Base-by-base conservation (phyloP, 2,329 filamentous ascomycete genomes). In the Cladophialophora chaetospira region DNA sequence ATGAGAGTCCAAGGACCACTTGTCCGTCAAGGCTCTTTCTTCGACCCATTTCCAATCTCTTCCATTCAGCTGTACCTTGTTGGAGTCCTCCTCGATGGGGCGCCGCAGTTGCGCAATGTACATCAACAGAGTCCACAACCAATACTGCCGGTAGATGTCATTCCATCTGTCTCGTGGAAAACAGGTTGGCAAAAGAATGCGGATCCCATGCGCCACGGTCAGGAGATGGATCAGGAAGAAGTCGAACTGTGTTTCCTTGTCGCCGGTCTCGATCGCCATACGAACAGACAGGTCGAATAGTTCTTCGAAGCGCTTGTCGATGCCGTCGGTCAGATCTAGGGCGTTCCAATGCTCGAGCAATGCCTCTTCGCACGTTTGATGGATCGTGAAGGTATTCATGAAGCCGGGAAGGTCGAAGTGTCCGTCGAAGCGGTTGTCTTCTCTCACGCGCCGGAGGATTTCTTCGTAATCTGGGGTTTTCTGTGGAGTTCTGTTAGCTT, bases 281-380 rank as follows among this genome's bases (percentile, higher is more conserved):
- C 10, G 15, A 13, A 53, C 55, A 5, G 48, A 31, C 9, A 53
- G 15, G 26, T 58, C 55, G 49, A 15, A 58, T 8, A 25, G 21
- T 3, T 48, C 19, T 15, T 58, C 49, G 23, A 58, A 48, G 5
- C 51, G 49, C 23, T 42, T 23, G 4, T 17, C 29, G 8, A 31
- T 21, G 17, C 47, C 49, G 4, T 38, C 23, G 29, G 43, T n/a
- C 31, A 33, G 29, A 13, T 13, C 13, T 43, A 36, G 53, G 5
- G 49, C 55, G n/a, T 58, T 58, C 42, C 43, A 58, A 13, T 58
- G 55, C 26, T 58, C 49, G 10, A 58, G 11, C 4, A 58, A 29
- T 2, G 26, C 49, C 5, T 48, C 40, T 2, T 28, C 15, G 23
- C 35, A 25, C 3, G 28, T 48, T 21, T 40, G n/a, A 4, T 19